Conservation (phyloP, 768 basidiomycete species). For the Coprinopsis marcescibilis region DNA sequence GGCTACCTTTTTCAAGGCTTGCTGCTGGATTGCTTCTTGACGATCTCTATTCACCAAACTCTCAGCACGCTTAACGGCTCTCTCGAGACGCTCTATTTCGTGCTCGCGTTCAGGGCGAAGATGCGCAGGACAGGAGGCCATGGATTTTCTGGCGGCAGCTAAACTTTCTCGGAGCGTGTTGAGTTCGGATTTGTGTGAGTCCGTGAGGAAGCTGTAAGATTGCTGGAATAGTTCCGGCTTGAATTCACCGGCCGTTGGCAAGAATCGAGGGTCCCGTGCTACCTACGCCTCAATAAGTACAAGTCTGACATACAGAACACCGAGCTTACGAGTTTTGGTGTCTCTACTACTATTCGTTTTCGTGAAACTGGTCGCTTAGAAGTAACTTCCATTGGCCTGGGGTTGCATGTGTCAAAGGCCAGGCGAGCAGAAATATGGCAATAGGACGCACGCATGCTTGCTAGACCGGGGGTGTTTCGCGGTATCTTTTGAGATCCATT, state of each 20-base stretch:
- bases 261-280: slow-evolving; percentile 83
- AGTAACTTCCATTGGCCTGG: slow-evolving; percentile 73
- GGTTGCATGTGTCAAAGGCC: background rate
- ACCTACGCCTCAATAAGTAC: slow-evolving; percentile 38
- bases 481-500: slow-evolving; percentile 31
- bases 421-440: background rate
- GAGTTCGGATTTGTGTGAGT: slow-evolving; percentile 61
- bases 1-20: slow-evolving; percentile 51
- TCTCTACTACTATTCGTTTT: slow-evolving; percentile 62
- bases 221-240: slow-evolving; percentile 57
- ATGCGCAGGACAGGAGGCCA: slow-evolving; percentile 56
- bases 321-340: slow-evolving; percentile 50
- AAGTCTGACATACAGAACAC: background rate
- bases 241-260: slow-evolving; percentile 64
- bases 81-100: slow-evolving; percentile 68
- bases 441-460: slow-evolving; percentile 78
- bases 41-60: slow-evolving; percentile 71
- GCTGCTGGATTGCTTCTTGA: slow-evolving; percentile 62
- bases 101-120: slow-evolving; percentile 53
- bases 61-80: slow-evolving; percentile 69
- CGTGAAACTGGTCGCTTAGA: slow-evolving; percentile 84
- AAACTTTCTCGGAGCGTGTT: slow-evolving; percentile 57
- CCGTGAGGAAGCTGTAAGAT: slow-evolving; percentile 71
- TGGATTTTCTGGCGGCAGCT: slow-evolving; percentile 60
- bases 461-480: slow-evolving; percentile 45